Percentiles rank a stretch among this genome's conserved stretches.
These are phyloP conservation scores for Fusarium vanettenii DNA, from an alignment of 2,329 filamentous ascomycete genomes.

Conservation along the genomic window DNA sequence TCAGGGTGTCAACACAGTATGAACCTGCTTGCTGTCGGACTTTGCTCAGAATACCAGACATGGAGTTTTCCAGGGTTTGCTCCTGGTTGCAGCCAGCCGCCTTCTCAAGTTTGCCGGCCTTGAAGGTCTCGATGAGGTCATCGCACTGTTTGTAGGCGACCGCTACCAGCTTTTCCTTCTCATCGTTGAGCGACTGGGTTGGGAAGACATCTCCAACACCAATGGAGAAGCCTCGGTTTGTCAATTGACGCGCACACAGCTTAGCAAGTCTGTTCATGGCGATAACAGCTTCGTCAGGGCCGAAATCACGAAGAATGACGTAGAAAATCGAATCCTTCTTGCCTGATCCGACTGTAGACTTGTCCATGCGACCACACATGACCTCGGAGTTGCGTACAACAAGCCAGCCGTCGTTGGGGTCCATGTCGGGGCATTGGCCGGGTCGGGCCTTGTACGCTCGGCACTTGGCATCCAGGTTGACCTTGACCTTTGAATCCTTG, in stretches of 20 bases:
- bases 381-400: conserved; percentile 96
- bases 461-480: conserved; percentile 95
- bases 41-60: conserved; percentile 91
- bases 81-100: conserved; percentile 91
- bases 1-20: conserved; percentile 89
- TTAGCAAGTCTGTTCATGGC: conserved; percentile 96
- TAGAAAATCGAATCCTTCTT: conserved; percentile 99
- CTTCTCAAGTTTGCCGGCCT: conserved; percentile 83
- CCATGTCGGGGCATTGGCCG: conserved; percentile 74
- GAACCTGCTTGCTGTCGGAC: conserved; percentile 92
- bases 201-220: conserved; percentile 96
- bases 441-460: conserved; percentile 78
- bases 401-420: conserved; percentile 89
- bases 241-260: conserved; percentile 87
- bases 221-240: conserved; percentile 94
- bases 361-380: conserved; percentile 98
- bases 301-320: conserved; percentile 94
- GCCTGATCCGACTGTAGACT: conserved; percentile 94
- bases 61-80: conserved; percentile 88
- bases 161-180: conserved; percentile 81
- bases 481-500: conserved; percentile 80
- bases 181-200: conserved; percentile 73
- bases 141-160: conserved; percentile 85
- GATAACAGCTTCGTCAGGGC: conserved; percentile 85
- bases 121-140: conserved; percentile 83